A percentile compares a stretch with the other conserved stretches of the same genome.
phyloP scores from a whole-genome alignment of 805 yeast species.

The Wickerhamiella bombiphila region DNA sequence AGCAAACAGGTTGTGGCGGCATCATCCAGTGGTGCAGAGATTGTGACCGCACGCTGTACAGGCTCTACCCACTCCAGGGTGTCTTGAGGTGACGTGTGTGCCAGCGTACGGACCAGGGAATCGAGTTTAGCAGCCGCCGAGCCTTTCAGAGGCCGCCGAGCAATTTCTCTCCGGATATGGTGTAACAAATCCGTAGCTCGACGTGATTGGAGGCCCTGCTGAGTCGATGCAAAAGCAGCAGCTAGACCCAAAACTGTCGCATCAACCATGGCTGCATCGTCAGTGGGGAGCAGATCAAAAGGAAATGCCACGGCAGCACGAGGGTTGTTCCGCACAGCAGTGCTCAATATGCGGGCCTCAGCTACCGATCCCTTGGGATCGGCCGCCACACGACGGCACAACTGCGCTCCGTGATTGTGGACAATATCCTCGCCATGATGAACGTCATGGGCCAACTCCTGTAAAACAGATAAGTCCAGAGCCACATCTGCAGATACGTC shows the following conservation, averaged over 20 bases:
- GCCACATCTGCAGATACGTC: background rate
- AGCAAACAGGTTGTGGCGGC: background rate
- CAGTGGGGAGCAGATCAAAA: background rate
- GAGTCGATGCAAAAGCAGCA: background rate
- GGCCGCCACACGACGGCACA: background rate
- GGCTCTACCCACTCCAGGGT: background rate
- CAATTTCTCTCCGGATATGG: background rate
- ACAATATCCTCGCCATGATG: constrained; percentile 1
- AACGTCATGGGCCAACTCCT: constrained; percentile 1
- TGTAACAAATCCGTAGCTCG: background rate
- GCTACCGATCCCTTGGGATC: background rate
- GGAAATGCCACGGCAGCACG: background rate
- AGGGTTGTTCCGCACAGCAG: constrained; percentile 1
- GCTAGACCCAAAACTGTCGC: background rate
- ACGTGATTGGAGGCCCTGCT: background rate
- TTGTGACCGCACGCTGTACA: background rate
- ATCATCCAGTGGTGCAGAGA: background rate
- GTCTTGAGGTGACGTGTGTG: background rate
- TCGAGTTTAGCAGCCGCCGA: background rate
- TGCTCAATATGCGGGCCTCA: background rate
- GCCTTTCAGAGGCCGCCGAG: background rate
- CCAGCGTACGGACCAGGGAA: background rate
- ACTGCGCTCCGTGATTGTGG: background rate
- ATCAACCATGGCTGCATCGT: background rate
- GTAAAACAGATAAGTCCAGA: background rate